These are phyloP conservation scores for Pythium coloratum DNA, from an alignment of 352 stramenopile genomes.

Conservation along the genomic window DNA sequence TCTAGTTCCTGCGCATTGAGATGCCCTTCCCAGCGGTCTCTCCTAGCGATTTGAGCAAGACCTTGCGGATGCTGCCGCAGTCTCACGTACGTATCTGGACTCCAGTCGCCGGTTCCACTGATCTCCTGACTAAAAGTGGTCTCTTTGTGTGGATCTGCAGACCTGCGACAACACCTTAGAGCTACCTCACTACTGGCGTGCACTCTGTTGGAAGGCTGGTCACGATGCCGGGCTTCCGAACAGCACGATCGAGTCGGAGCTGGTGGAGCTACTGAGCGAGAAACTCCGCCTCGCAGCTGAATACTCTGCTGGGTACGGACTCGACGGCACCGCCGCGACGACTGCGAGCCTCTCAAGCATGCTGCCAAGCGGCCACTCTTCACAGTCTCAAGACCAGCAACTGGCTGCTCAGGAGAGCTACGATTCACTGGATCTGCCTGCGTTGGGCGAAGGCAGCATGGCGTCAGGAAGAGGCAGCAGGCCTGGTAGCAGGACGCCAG, in stretches of 20 bases:
- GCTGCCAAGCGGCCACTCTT: conserved; percentile 13
- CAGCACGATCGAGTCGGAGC: conserved; percentile 38
- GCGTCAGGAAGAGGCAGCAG: conserved; percentile 21
- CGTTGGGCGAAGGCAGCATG: conserved; percentile 27
- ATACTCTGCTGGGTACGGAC: conserved; percentile 67
- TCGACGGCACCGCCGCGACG: conserved; percentile 43
- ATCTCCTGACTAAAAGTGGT: not conserved
- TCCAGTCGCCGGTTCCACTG: not conserved
- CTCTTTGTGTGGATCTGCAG: conserved; percentile 21
- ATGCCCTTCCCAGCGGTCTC: conserved; percentile 65
- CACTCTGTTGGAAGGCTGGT: conserved; percentile 50
- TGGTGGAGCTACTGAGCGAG: conserved; percentile 42
- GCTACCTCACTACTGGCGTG: conserved; percentile 74
- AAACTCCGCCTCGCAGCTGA: conserved; percentile 58
- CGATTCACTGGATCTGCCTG: conserved; percentile 61
- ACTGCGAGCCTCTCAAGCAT: conserved; percentile 16
- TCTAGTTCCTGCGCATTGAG: conserved; percentile 73
- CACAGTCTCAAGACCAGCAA: not conserved
- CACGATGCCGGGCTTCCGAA: conserved; percentile 33
- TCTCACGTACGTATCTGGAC: conserved; percentile 48
- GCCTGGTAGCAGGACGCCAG: conserved; percentile 12
- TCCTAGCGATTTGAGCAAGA: conserved; percentile 39
- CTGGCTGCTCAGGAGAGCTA: conserved; percentile 45
- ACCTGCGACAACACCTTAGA: conserved; percentile 79
- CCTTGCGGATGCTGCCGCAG: conserved; percentile 66